Conservation (phyloP, 768 basidiomycete genomes). For the Serendipita sp. region DNA sequence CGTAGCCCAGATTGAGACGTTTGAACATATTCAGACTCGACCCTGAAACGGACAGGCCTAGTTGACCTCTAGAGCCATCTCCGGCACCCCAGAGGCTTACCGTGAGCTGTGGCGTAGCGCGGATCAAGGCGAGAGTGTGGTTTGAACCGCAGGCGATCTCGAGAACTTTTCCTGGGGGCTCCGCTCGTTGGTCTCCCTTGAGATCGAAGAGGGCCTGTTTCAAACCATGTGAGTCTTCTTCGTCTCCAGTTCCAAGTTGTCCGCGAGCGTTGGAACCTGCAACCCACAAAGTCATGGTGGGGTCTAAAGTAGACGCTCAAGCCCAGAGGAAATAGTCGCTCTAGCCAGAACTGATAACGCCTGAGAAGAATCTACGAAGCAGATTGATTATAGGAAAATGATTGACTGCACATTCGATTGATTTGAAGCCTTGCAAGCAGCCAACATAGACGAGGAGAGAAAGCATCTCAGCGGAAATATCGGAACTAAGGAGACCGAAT, state of each 20-base stretch:
- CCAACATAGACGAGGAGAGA: too few species aligned
- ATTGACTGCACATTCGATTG: too few species aligned
- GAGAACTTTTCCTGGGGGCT: slow-evolving; percentile 19
- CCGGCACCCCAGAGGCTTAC: slow-evolving; percentile 54
- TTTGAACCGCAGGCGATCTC: slow-evolving; percentile 58
- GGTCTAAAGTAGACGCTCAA: not conserved
- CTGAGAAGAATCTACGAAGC: too few species aligned
- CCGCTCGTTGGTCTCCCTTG: slow-evolving; percentile 4
- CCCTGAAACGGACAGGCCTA: slow-evolving; percentile 34
- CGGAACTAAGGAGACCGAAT: too few species aligned
- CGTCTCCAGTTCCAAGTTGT: slow-evolving; percentile 30
- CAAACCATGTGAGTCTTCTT: slow-evolving; percentile 33
- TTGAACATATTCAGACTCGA: slow-evolving; percentile 16
- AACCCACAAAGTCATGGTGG: not conserved
- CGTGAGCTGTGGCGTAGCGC: slow-evolving; percentile 12
- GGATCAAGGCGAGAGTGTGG: slow-evolving; percentile 56
- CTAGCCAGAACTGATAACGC: too few species aligned
- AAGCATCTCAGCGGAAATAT: too few species aligned
- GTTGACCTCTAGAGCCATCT: slow-evolving; percentile 52
- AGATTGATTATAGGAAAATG: too few species aligned
- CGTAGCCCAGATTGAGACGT: slow-evolving; percentile 13
- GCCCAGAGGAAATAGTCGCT: not conserved
- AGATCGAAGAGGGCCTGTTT: slow-evolving; percentile 7
- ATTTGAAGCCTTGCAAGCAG: too few species aligned
- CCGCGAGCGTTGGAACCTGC: slow-evolving; percentile 37